Percentiles rank a stretch among this genome's conserved stretches.
These are phyloP conservation scores for Mucor sp. DNA, from an alignment of 371 early-diverging fungal genomes.

Conservation along the genomic window DNA sequence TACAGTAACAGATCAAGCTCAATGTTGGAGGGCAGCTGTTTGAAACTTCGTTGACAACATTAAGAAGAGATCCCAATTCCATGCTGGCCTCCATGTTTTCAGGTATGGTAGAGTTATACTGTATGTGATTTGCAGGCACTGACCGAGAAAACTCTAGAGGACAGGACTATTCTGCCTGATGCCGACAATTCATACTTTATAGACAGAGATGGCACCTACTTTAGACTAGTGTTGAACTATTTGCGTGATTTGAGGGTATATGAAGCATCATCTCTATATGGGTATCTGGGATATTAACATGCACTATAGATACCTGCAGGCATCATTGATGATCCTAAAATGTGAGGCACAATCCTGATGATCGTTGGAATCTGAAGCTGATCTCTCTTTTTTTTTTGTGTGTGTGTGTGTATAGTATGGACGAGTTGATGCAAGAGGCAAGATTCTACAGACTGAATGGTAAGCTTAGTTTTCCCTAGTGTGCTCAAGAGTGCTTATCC, in stretches of 20 bases:
- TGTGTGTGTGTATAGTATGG: too few species aligned
- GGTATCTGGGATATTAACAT: neutral
- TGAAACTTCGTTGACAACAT: slow-evolving; percentile 40
- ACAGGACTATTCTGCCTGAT: slow-evolving; percentile 20
- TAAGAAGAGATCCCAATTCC: slow-evolving; percentile 42
- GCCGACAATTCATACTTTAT: slow-evolving; percentile 48
- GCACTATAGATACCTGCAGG: slow-evolving; percentile 33
- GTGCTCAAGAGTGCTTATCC: too few species aligned
- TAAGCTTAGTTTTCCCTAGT: neutral
- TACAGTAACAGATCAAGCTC: slow-evolving; percentile 25
- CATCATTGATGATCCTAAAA: slow-evolving; percentile 34
- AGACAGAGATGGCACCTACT: slow-evolving; percentile 48
- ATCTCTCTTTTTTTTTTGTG: too few species aligned
- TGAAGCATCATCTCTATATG: neutral
- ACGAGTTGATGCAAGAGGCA: slow-evolving; percentile 50
- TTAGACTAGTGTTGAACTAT: slow-evolving; percentile 44
- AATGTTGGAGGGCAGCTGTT: slow-evolving; percentile 47
- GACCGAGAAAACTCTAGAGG: neutral
- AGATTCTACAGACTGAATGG: slow-evolving; percentile 36
- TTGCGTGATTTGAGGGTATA: slow-evolving; percentile 41
- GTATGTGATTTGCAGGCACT: neutral
- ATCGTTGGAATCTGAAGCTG: neutral
- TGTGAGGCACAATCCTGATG: slow-evolving; percentile 20
- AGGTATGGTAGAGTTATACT: slow-evolving; percentile 10
- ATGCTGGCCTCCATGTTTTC: slow-evolving; percentile 41